Conservation (phyloP, 2,329 filamentous ascomycete genomes). For the Pseudogymnoascus sp. region DNA sequence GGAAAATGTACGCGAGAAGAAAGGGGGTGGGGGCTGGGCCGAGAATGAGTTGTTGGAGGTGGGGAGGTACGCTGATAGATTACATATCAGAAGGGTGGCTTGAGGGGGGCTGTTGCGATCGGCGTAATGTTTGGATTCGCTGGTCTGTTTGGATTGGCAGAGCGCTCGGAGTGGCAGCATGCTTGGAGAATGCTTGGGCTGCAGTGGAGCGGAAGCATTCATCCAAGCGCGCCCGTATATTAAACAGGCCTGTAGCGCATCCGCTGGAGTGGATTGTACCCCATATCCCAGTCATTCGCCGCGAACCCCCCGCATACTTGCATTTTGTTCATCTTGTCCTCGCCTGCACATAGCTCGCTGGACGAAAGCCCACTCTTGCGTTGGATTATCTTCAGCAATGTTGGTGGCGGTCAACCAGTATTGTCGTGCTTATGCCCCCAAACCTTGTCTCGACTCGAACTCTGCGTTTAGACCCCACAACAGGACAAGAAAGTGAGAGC, state of each 20-base stretch:
- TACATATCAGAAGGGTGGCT: not conserved
- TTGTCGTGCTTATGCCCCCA: slow-evolving; percentile 1
- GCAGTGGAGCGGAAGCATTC: not conserved
- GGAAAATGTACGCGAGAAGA: not conserved
- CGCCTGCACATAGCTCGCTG: not conserved
- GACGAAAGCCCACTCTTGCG: not conserved
- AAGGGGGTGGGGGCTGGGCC: not conserved
- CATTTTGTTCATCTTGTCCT: not conserved
- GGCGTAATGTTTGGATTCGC: not conserved
- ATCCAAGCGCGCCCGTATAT: slow-evolving; percentile 1
- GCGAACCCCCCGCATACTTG: not conserved
- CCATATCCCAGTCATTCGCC: not conserved
- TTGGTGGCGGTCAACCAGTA: not conserved
- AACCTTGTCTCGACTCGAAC: slow-evolving; percentile 3
- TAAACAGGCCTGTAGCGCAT: not conserved
- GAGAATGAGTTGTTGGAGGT: not conserved
- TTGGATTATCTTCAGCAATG: not conserved
- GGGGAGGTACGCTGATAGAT: not conserved
- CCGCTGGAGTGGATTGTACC: not conserved
- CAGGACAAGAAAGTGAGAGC: not conserved
- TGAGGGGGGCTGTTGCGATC: not conserved
- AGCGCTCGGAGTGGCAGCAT: not conserved
- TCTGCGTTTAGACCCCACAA: not conserved
- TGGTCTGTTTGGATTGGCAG: not conserved
- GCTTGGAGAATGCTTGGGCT: not conserved